These are phyloP conservation scores for Mycena pura DNA, from an alignment of 768 basidiomycete species.

Conservation along the genomic window DNA sequence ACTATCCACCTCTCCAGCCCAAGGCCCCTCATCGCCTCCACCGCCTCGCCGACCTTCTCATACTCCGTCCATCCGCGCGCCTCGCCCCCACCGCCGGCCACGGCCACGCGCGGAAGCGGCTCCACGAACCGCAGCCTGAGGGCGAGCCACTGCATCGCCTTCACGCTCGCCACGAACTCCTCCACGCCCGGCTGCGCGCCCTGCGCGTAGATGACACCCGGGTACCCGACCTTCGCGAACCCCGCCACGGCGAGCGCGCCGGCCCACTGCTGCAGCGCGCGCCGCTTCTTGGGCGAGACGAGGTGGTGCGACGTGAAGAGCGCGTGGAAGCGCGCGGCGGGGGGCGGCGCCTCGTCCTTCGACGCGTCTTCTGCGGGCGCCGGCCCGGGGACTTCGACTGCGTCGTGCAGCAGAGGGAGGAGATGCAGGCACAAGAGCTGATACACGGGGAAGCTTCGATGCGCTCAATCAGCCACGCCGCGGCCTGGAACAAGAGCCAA, in stretches of 20 bases:
- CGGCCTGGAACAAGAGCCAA: not conserved
- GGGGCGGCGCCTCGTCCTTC: not conserved
- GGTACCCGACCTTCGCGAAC: slow-evolving; percentile 79
- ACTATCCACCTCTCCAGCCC: slow-evolving; percentile 62
- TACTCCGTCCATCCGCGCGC: slow-evolving; percentile 61
- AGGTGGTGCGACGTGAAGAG: slow-evolving; percentile 80
- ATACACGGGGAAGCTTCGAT: slow-evolving; percentile 63
- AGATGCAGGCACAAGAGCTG: slow-evolving; percentile 64
- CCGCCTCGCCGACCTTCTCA: slow-evolving; percentile 71
- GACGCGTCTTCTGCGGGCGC: slow-evolving; percentile 6
- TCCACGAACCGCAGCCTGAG: slow-evolving; percentile 68
- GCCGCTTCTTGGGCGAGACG: slow-evolving; percentile 67
- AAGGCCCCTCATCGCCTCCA: slow-evolving; percentile 67
- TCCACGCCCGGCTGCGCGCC: slow-evolving; percentile 59
- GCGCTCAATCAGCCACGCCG: not conserved
- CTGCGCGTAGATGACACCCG: slow-evolving; percentile 77
- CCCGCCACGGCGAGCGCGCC: slow-evolving; percentile 60
- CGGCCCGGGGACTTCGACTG: slow-evolving; percentile 32
- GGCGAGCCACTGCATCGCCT: slow-evolving; percentile 82
- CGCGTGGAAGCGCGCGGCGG: slow-evolving; percentile 55
- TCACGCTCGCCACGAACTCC: slow-evolving; percentile 71
- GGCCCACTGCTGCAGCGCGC: slow-evolving; percentile 62
- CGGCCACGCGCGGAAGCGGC: slow-evolving; percentile 42
- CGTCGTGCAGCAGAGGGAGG: slow-evolving; percentile 60
- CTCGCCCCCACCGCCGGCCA: not conserved